phyloP scores from a whole-genome alignment of 129 eudicot species.

The Centaurea solstitialis region DNA sequence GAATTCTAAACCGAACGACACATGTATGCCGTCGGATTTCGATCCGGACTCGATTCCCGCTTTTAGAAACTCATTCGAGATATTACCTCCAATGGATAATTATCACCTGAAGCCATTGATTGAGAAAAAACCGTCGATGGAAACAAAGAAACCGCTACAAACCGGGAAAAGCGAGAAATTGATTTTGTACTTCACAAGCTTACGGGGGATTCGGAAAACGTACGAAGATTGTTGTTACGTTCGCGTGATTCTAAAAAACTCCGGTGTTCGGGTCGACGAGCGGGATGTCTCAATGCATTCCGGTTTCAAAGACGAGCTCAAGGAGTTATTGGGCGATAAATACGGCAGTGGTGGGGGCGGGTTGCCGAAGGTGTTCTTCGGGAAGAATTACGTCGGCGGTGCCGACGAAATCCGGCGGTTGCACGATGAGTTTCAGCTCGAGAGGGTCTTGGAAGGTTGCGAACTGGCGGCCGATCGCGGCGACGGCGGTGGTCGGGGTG shows the following conservation, averaged over 20 bases:
- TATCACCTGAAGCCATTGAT: slow-evolving; percentile 43
- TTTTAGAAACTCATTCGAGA: slow-evolving; percentile 54
- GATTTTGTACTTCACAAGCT: slow-evolving; percentile 75
- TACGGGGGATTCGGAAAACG: slow-evolving; percentile 90
- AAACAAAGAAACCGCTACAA: neutral
- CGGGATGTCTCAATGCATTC: slow-evolving; percentile 98
- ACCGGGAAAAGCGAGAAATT: slow-evolving; percentile 23
- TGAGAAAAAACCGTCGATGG: slow-evolving; percentile 9
- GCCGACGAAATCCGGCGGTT: slow-evolving; percentile 68
- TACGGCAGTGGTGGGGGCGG: slow-evolving; percentile 38
- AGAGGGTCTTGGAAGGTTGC: slow-evolving; percentile 64
- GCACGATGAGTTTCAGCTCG: slow-evolving; percentile 75
- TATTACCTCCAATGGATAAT: slow-evolving; percentile 55
- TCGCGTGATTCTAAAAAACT: slow-evolving; percentile 58
- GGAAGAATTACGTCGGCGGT: slow-evolving; percentile 69
- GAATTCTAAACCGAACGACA: slow-evolving; percentile 28
- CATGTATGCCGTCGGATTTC: slow-evolving; percentile 35
- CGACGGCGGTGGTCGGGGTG: slow-evolving; percentile 29
- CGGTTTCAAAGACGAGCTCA: slow-evolving; percentile 85
- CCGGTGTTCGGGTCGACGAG: slow-evolving; percentile 69
- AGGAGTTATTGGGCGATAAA: slow-evolving; percentile 59
- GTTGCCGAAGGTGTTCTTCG: slow-evolving; percentile 80
- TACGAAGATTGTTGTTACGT: slow-evolving; percentile 88
- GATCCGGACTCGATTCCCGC: slow-evolving; percentile 55
- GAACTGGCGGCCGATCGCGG: slow-evolving; percentile 38